These are phyloP conservation scores for Petunia axillaris DNA, from an alignment of 257 asterid species.

Conservation along the genomic window DNA sequence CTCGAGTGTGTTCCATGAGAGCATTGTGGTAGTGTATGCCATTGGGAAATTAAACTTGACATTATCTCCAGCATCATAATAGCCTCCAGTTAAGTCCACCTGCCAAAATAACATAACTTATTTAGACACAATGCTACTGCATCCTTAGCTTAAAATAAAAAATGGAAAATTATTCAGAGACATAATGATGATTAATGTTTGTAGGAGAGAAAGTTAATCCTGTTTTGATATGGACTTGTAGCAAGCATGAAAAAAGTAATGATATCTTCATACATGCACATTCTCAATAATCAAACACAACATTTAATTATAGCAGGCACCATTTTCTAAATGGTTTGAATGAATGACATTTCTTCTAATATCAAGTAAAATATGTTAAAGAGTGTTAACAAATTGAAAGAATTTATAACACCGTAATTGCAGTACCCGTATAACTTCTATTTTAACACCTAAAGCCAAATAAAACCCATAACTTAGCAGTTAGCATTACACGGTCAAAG, in stretches of 20 bases:
- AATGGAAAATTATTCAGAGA: neutral
- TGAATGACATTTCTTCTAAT: neutral
- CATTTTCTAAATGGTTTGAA: neutral
- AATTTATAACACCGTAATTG: neutral
- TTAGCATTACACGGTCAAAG: too few relatives aligned
- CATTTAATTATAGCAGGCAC: neutral
- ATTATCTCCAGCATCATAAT: slow-evolving; percentile 92
- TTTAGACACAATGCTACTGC: neutral
- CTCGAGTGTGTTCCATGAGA: slow-evolving; percentile 78
- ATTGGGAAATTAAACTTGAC: slow-evolving; percentile 88
- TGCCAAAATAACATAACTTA: slow-evolving; percentile 22
- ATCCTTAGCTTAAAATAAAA: neutral
- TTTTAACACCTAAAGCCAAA: neutral
- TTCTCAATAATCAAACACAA: neutral
- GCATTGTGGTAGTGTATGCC: slow-evolving; percentile 89
- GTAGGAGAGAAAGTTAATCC: neutral
- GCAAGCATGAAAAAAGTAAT: neutral
- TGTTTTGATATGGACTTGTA: neutral
- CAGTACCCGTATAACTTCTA: neutral
- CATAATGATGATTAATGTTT: neutral
- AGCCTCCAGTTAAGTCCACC: slow-evolving; percentile 91
- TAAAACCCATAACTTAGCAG: neutral
- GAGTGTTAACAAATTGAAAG: neutral
- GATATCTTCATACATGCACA: neutral
- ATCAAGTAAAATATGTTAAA: neutral